phyloP scores from a whole-genome alignment of 2,329 filamentous ascomycete genomes.

The Aureobasidium sp. region DNA sequence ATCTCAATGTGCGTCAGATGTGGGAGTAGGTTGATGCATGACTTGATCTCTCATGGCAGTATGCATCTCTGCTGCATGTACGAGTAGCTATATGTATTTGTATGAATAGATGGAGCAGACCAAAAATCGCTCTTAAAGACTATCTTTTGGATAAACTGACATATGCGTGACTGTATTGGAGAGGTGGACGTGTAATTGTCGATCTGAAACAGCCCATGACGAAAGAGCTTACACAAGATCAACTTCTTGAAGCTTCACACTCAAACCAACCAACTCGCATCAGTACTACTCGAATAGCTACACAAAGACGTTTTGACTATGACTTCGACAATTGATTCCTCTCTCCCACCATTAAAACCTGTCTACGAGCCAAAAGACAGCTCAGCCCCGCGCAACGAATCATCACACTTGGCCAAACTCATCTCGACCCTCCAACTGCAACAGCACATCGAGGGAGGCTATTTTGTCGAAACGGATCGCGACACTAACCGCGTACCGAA shows the following conservation, averaged over 20 bases:
- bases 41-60: background rate
- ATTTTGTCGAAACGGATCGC: slow-evolving; percentile 56
- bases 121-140: background rate
- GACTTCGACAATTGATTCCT: slow-evolving; percentile 21
- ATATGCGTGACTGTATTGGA: background rate
- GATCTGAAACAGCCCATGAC: background rate
- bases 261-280: background rate
- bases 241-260: background rate
- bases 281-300: background rate
- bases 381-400: slow-evolving; percentile 23
- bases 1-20: slow-evolving; percentile 91
- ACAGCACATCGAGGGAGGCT: slow-evolving; percentile 58
- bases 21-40: slow-evolving; percentile 34
- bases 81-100: background rate
- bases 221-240: background rate
- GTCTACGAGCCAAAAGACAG: slow-evolving; percentile 20
- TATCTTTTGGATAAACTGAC: background rate
- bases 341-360: slow-evolving; percentile 21
- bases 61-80: background rate
- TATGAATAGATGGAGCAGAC: too few species aligned
- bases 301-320: background rate
- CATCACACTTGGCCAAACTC: slow-evolving; percentile 29
- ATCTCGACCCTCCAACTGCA: slow-evolving; percentile 43
- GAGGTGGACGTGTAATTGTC: background rate
- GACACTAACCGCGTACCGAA: slow-evolving; percentile 47